These are phyloP conservation scores for Tylopilus sp. DNA, from an alignment of 1,284 basidiomycete genomes.

Conservation along the genomic window DNA sequence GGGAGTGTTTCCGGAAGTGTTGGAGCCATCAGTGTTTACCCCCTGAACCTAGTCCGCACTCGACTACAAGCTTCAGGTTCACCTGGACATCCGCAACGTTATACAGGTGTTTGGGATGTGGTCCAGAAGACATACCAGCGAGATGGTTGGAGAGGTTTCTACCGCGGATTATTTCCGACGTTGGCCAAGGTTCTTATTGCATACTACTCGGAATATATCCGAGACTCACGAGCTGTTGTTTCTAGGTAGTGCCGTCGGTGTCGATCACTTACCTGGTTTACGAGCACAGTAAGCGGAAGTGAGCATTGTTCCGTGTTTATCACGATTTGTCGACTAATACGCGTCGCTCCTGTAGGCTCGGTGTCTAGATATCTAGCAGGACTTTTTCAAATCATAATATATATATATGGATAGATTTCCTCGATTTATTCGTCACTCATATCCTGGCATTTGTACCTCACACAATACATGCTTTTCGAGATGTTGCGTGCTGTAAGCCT, in stretches of 20 bases:
- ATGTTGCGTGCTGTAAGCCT: constrained; percentile 12
- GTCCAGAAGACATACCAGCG: constrained; percentile 75
- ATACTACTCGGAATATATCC: not conserved
- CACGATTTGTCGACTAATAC: constrained; percentile 8
- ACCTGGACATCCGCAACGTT: constrained; percentile 85
- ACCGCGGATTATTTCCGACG: constrained; percentile 88
- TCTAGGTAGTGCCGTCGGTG: constrained; percentile 86
- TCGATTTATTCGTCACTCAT: constrained; percentile 28
- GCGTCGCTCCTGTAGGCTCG: constrained; percentile 39
- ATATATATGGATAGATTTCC: constrained; percentile 30
- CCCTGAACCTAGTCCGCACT: constrained; percentile 91
- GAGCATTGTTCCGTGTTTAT: constrained; percentile 26
- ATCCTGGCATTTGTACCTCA: constrained; percentile 29
- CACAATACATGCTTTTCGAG: constrained; percentile 22
- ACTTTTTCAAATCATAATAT: constrained; percentile 18
- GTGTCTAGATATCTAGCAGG: constrained; percentile 40
- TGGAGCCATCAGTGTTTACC: constrained; percentile 91
- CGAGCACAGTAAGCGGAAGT: constrained; percentile 78
- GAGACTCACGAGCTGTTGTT: constrained; percentile 16
- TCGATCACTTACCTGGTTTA: constrained; percentile 94
- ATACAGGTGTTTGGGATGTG: constrained; percentile 89
- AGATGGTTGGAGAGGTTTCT: constrained; percentile 94
- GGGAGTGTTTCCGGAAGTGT: constrained; percentile 89
- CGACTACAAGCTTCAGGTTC: constrained; percentile 95
- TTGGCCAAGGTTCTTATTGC: constrained; percentile 71